A percentile compares a stretch with the other conserved stretches of the same genome.
Evolutionary conservation across 192 early-diverging fungal species (phyloP).

Genomic region (Linnemannia schmuckeri): DNA sequence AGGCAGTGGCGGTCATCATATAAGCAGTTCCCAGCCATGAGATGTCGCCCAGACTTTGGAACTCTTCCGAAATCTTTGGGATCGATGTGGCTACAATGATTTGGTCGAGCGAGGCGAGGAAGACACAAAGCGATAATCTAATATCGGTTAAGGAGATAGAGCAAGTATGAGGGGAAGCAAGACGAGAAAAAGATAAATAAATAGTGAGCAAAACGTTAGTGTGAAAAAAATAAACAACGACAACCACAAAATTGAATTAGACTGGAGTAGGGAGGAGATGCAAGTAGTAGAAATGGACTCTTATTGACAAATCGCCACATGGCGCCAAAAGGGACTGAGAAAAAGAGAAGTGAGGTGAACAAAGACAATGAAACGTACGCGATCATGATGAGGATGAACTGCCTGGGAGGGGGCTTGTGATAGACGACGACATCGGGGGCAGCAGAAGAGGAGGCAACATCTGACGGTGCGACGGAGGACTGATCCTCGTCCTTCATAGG

Average conservation of each 20-base stretch:
- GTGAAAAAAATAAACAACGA: background rate
- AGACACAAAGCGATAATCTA: slow-evolving; percentile 41
- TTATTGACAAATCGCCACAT: background rate
- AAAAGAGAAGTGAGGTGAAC: background rate
- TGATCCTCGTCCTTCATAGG: slow-evolving; percentile 14
- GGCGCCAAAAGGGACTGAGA: background rate
- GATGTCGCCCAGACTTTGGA: slow-evolving; percentile 66
- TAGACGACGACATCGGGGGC: slow-evolving; percentile 12
- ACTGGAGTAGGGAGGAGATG: background rate
- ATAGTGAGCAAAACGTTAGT: too few relatives aligned
- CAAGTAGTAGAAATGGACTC: background rate
- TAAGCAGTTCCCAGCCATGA: slow-evolving; percentile 89
- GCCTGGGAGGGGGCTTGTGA: slow-evolving; percentile 46
- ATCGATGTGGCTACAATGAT: slow-evolving; percentile 70
- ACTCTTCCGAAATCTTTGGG: slow-evolving; percentile 64
- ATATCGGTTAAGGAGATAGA: background rate
- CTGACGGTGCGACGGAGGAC: slow-evolving; percentile 39
- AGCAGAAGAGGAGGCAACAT: slow-evolving; percentile 2
- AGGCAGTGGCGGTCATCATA: slow-evolving; percentile 78
- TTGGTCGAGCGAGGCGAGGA: slow-evolving; percentile 64
- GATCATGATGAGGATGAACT: slow-evolving; percentile 50
- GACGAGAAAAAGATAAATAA: background rate
- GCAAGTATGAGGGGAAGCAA: background rate
- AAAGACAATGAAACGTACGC: slow-evolving; percentile 16
- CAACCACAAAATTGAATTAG: background rate